Percentiles rank a stretch among this genome's conserved stretches.
Conservation (phyloP, 2,329 filamentous ascomycete genomes). For the Aureobasidium sp. region DNA sequence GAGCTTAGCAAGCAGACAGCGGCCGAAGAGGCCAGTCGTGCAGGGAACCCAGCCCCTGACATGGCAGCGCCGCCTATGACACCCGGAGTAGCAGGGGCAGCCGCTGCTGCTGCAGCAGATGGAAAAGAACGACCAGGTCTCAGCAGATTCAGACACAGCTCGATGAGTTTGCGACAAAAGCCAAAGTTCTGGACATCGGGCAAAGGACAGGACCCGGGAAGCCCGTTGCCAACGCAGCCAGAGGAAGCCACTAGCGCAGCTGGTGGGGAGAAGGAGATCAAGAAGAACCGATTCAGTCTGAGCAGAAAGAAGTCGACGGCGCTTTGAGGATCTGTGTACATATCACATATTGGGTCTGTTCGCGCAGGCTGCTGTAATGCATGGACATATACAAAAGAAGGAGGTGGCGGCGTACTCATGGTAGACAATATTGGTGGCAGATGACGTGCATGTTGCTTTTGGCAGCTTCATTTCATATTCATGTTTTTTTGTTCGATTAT, state of each 20-base stretch:
- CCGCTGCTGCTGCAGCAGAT: neutral
- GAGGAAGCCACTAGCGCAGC: constrained; percentile 9
- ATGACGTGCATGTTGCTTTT: neutral
- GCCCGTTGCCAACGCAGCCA: constrained; percentile 18
- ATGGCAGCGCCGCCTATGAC: neutral
- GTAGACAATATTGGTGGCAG: neutral
- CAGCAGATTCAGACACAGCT: constrained; percentile 51
- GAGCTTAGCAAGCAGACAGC: constrained; percentile 58
- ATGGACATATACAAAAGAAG: constrained; percentile 7
- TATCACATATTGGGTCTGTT: neutral
- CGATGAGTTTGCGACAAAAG: constrained; percentile 71
- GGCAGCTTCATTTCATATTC: neutral
- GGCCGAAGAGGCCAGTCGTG: constrained; percentile 37
- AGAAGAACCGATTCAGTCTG: constrained; percentile 57
- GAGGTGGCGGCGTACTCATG: neutral
- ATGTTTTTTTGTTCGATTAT: constrained; percentile 1
- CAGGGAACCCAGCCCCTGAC: neutral
- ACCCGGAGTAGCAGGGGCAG: constrained; percentile 7
- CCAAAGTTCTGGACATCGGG: constrained; percentile 51
- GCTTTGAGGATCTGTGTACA: neutral
- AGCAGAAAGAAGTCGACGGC: constrained; percentile 57
- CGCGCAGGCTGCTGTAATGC: constrained; percentile 4
- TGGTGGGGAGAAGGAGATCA: constrained; percentile 29
- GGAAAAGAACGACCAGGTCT: constrained; percentile 16
- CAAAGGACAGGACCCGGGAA: constrained; percentile 43